A percentile compares a stretch with the other conserved stretches of the same genome.
These are phyloP conservation scores for Mrakiaceae sp. DNA, from an alignment of 1,284 basidiomycete genomes.

Conservation along the genomic window DNA sequence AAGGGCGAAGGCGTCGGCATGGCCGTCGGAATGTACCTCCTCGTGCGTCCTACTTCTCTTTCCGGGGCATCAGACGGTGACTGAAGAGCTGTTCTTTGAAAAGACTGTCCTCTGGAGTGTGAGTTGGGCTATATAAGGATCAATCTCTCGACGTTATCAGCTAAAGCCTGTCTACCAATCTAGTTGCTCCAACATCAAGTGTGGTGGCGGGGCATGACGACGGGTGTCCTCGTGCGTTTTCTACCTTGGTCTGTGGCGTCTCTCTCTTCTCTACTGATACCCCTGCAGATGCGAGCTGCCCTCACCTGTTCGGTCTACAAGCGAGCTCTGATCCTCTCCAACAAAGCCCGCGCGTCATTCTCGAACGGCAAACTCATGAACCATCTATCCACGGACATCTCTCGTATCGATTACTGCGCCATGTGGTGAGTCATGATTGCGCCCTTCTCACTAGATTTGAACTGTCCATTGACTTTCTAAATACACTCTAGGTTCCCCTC, in stretches of 20 bases:
- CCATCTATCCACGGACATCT: conserved; percentile 13
- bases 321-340: conserved; percentile 10
- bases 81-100: too few species aligned
- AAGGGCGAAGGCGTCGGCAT: conserved; percentile 9
- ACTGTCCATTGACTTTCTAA: neutral
- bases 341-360: conserved; percentile 1
- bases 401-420: conserved; percentile 8
- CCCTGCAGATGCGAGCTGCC: neutral
- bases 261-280: neutral
- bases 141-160: neutral
- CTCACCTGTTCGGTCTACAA: conserved; percentile 13
- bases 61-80: neutral
- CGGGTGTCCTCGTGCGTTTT: neutral
- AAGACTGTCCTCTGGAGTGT: neutral
- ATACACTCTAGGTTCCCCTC: neutral
- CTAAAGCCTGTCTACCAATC: neutral
- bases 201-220: conserved; percentile 14
- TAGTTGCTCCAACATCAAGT: conserved; percentile 1
- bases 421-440: neutral
- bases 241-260: neutral
- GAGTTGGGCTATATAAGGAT: neutral
- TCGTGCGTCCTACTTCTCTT: neutral
- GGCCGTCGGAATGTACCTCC: conserved; percentile 6
- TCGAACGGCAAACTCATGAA: conserved; percentile 14
- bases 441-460: neutral